Conservation (phyloP, 208 protist genomes). For the Crithidia acanthocephali region DNA sequence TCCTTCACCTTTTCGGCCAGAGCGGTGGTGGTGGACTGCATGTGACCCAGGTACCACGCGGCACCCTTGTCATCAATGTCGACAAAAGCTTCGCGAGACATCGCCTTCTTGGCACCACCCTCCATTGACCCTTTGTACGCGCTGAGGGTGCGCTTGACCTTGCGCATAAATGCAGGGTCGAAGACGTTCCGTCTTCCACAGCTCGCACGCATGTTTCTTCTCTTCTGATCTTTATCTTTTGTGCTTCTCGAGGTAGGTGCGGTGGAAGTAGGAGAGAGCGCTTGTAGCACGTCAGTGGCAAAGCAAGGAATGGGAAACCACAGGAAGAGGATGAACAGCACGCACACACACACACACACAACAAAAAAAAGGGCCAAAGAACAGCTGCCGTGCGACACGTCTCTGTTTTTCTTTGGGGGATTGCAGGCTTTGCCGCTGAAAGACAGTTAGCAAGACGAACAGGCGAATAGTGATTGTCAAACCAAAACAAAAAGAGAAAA, state of each 20-base stretch:
- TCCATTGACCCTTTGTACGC: conserved; percentile 83
- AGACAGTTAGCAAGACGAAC: too few species aligned
- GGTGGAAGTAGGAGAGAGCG: neutral
- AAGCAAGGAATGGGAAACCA: too few species aligned
- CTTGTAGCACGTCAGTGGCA: too few species aligned
- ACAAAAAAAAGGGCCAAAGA: too few species aligned
- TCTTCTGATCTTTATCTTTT: conserved; percentile 1
- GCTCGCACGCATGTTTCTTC: conserved; percentile 35
- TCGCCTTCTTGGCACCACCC: conserved; percentile 47
- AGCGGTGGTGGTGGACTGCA: conserved; percentile 63
- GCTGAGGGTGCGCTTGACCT: conserved; percentile 81
- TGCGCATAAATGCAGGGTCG: conserved; percentile 90
- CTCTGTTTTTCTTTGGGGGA: too few species aligned
- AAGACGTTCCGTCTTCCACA: conserved; percentile 66
- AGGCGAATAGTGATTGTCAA: too few species aligned
- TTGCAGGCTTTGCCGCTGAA: too few species aligned
- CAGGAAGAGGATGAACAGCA: too few species aligned
- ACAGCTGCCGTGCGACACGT: too few species aligned
- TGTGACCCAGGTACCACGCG: conserved; percentile 92
- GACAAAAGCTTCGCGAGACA: conserved; percentile 87
- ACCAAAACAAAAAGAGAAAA: too few species aligned
- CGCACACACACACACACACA: too few species aligned
- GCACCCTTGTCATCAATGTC: conserved; percentile 88
- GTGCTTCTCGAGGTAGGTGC: neutral
- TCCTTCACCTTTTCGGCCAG: conserved; percentile 79